Evolutionary conservation across 1,284 basidiomycete genomes (phyloP).

Genomic region (Papiliotrema flavescens): DNA sequence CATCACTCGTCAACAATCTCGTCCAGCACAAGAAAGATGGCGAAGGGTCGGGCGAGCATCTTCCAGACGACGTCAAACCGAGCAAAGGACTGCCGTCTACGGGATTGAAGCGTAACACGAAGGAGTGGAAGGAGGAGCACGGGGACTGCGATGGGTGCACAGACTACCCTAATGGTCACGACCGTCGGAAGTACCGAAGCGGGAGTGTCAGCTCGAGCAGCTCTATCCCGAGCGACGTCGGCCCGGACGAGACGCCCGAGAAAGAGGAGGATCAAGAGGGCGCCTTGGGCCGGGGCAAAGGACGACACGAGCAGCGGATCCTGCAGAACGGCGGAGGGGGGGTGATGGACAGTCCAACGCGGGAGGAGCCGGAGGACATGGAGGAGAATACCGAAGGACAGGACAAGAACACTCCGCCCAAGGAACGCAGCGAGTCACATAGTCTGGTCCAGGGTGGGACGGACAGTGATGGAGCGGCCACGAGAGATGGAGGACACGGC

Average conservation of each 20-base stretch:
- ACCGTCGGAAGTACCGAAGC: not conserved
- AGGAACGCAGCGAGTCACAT: not conserved
- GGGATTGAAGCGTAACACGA: slow-evolving; percentile 29
- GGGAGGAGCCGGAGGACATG: slow-evolving; percentile 15
- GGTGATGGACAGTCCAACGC: slow-evolving; percentile 2
- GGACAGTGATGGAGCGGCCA: not conserved
- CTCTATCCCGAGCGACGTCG: slow-evolving; percentile 25
- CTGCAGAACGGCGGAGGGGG: slow-evolving; percentile 1
- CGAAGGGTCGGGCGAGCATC: slow-evolving; percentile 1
- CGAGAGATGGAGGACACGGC: not conserved
- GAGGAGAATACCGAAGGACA: not conserved
- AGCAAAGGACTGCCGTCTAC: slow-evolving; percentile 29
- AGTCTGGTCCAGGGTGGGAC: not conserved
- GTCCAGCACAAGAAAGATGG: not conserved
- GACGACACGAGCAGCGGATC: slow-evolving; percentile 26
- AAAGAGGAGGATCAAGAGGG: slow-evolving; percentile 28
- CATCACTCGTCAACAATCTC: not conserved
- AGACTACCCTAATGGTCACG: slow-evolving; percentile 1
- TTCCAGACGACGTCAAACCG: slow-evolving; percentile 1
- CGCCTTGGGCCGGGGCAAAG: slow-evolving; percentile 26
- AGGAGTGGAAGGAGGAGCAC: slow-evolving; percentile 24
- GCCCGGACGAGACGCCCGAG: slow-evolving; percentile 12
- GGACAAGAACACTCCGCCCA: not conserved
- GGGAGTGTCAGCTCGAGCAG: slow-evolving; percentile 14
- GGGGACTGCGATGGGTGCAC: slow-evolving; percentile 7